Evolutionary conservation across 345 rosid genomes (phyloP).

Genomic region (Hibiscus mutabilis): DNA sequence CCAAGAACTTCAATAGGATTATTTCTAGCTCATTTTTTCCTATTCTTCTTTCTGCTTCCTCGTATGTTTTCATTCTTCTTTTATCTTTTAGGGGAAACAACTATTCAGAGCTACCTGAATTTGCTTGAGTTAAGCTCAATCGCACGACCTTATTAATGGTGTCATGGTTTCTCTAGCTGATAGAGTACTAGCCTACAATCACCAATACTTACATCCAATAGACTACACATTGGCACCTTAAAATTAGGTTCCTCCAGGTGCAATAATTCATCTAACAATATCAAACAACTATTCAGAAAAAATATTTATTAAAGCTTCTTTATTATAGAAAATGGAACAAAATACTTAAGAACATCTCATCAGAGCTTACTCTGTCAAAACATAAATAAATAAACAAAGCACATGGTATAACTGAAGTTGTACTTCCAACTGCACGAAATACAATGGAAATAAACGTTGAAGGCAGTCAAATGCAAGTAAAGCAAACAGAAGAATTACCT

Average conservation of each 20-base stretch:
- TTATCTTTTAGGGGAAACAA: too few relatives aligned
- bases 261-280: not conserved
- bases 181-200: not conserved
- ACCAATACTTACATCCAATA: too few relatives aligned
- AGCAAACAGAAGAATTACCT: not conserved
- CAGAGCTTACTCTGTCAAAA: not conserved
- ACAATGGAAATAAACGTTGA: slow-evolving; percentile 13
- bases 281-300: not conserved
- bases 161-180: not conserved
- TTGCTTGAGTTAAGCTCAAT: not conserved
- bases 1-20: not conserved
- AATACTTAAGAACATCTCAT: not conserved
- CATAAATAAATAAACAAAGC: not conserved
- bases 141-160: not conserved
- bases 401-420: not conserved
- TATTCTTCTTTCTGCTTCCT: not conserved
- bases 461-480: slow-evolving; percentile 16
- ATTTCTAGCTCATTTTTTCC: not conserved
- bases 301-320: not conserved
- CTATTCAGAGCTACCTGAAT: not conserved
- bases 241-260: not conserved
- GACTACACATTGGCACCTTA: not conserved
- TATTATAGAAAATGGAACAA: not conserved
- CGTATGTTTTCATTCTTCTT: not conserved
- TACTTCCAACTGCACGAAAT: not conserved